A percentile compares a stretch with the other conserved stretches of the same genome.
These are phyloP conservation scores for Dendrocalamus latiflorus DNA, from an alignment of 202 grass and related monocot genomes.

Conservation along the genomic window DNA sequence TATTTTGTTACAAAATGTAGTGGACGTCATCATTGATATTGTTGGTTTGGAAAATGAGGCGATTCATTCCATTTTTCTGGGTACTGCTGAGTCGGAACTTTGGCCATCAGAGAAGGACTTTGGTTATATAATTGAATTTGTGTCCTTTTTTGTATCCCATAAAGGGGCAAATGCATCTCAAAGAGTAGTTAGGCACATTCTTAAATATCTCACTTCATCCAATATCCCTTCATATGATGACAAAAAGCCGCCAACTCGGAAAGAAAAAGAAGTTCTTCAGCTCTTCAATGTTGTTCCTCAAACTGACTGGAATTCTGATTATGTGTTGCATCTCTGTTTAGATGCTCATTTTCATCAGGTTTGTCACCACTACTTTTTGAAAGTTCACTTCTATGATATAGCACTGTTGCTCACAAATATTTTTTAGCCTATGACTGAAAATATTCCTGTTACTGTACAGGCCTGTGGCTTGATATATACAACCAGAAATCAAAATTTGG, in stretches of 20 bases:
- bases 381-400: neutral
- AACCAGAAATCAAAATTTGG: conserved; percentile 56
- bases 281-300: conserved; percentile 60
- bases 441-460: conserved; percentile 40
- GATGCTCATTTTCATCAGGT: conserved; percentile 92
- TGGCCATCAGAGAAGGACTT: conserved; percentile 83
- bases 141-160: conserved; percentile 71
- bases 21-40: conserved; percentile 52
- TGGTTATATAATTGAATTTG: conserved; percentile 63
- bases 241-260: conserved; percentile 39
- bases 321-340: conserved; percentile 66
- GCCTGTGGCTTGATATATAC: conserved; percentile 80
- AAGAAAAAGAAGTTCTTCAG: conserved; percentile 78
- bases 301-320: conserved; percentile 76
- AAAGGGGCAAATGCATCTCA: conserved; percentile 53
- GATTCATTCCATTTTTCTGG: conserved; percentile 49
- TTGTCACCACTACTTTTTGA: conserved; percentile 18
- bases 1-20: conserved; percentile 61
- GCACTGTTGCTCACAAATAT: neutral
- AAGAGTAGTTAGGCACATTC: conserved; percentile 74
- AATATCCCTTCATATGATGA: conserved; percentile 19
- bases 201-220: conserved; percentile 64
- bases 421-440: conserved; percentile 10
- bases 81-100: conserved; percentile 32
- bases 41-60: conserved; percentile 77